Base-by-base conservation (phyloP, 495 filamentous ascomycete genomes). In the Penicillium odoratum region DNA sequence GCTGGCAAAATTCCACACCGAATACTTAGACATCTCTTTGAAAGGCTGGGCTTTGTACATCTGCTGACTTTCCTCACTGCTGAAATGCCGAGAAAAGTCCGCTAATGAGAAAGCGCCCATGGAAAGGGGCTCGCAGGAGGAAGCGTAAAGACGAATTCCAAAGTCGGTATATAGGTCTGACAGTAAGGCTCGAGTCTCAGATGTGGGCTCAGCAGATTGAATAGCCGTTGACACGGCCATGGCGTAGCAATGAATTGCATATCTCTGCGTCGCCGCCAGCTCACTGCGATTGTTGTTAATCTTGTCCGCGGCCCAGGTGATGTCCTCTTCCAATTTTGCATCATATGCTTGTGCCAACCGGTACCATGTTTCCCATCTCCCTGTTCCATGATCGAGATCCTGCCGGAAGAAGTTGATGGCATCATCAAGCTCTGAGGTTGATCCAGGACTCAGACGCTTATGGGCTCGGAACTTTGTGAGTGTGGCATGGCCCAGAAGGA, bases 331-430 rank as follows among this genome's bases (percentile, higher is more conserved):
- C 47, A 98, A 72, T 66, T 95, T 90, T 26, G 87, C 85, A 67
- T 98, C 94, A 68, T 93, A 95, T 25, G 89, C 88, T 62, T 99
- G 94, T 10, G 88, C 94, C 6, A 97, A 80, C 48, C 94, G 85
- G 69, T 93, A 97, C 95, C 94, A 99, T 0, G 93, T 87, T 69
- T 98, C 93, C 94, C 94, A 99, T 48, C 87, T 85, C 29, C 93
- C 88, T 2, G 85, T 83, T 15, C 85, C 88, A 67, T 92, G 91
- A 61, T 96, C 88, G 2, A 99, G 74, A 62, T 98, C 93, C 57
- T 92, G 85, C 53, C 87, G 79, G 66, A 98, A 87, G 69, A 90
- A 96, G 0, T 81, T 85, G 53, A 88, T 84, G 3, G 90, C 93
- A 42, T 93, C 87, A 50, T 93, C 87, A 42, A 98, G 78, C 63